These are phyloP conservation scores for Trichosanthes truncata DNA, from an alignment of 306 rosid genomes.

Conservation along the genomic window DNA sequence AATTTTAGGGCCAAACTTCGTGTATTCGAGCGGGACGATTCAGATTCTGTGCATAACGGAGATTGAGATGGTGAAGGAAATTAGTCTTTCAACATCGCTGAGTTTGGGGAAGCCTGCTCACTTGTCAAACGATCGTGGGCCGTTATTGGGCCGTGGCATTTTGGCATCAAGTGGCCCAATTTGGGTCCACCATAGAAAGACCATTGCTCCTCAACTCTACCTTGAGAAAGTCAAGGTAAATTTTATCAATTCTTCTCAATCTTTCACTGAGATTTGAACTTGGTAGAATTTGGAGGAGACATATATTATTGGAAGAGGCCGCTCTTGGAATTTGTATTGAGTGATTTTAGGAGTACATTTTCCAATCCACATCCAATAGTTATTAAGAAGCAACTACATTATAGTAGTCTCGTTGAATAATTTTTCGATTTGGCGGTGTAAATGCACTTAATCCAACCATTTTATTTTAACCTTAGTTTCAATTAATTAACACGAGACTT, in stretches of 20 bases:
- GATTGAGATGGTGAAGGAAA: constrained; percentile 28
- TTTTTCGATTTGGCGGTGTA: no score
- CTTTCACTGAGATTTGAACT: no score
- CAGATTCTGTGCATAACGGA: constrained; percentile 19
- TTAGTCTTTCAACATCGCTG: constrained; percentile 18
- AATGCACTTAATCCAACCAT: no score
- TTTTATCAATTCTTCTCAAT: neutral
- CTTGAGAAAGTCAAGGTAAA: constrained; percentile 31
- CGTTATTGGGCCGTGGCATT: constrained; percentile 29
- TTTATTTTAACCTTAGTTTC: no score
- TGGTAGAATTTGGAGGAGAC: no score
- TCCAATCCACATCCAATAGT: no score
- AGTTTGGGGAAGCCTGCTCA: constrained; percentile 27
- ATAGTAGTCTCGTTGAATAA: no score
- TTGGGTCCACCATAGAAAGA: constrained; percentile 37
- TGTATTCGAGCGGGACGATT: constrained; percentile 22
- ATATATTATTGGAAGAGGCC: no score
- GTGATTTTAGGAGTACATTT: no score
- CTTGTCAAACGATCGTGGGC: constrained; percentile 20
- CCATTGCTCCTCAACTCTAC: constrained; percentile 32
- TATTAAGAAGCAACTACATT: no score
- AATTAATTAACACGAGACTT: no score
- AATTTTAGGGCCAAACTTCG: constrained; percentile 23
- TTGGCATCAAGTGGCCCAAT: constrained; percentile 23
- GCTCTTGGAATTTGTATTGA: no score